A percentile compares a stretch with the other conserved stretches of the same genome.
Evolutionary conservation across 192 early-diverging fungal species (phyloP).

Genomic region (Coemansia umbellata): DNA sequence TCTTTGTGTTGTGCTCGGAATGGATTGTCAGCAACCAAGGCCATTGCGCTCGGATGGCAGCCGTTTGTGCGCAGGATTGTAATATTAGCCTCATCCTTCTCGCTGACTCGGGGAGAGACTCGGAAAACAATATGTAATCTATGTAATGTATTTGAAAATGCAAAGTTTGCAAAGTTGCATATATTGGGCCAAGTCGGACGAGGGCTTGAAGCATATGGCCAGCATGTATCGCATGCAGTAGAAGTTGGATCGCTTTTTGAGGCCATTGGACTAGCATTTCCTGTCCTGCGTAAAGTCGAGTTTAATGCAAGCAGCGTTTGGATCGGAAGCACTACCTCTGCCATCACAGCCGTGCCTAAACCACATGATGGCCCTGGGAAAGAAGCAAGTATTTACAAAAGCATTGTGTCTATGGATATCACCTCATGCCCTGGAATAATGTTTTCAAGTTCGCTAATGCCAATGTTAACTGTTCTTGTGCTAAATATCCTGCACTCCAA

Average conservation of each 20-base stretch:
- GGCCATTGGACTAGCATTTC: conserved; percentile 2
- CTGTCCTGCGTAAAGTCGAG: conserved; percentile 3
- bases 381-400: not conserved
- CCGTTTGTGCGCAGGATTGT: conserved; percentile 1
- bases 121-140: not conserved
- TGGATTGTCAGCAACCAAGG: conserved; percentile 14
- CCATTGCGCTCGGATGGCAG: conserved; percentile 18
- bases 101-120: not conserved
- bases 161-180: conserved; percentile 10
- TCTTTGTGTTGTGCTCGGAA: conserved; percentile 21
- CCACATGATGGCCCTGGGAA: not conserved
- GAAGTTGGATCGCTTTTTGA: conserved; percentile 3
- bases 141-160: not conserved
- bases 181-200: not conserved
- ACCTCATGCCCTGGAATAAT: conserved; percentile 6
- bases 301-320: conserved; percentile 7
- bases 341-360: too few relatives aligned
- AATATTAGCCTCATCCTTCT: not conserved
- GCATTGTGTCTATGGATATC: not conserved
- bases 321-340: not conserved
- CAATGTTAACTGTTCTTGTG: conserved; percentile 2
- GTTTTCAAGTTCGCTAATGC: not conserved
- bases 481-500: conserved; percentile 3
- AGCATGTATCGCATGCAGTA: not conserved
- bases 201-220: not conserved